Percentiles rank a stretch among this genome's conserved stretches.
phyloP scores from a whole-genome alignment of 108 stramenopile species.

The Conticribra weissflogii region DNA sequence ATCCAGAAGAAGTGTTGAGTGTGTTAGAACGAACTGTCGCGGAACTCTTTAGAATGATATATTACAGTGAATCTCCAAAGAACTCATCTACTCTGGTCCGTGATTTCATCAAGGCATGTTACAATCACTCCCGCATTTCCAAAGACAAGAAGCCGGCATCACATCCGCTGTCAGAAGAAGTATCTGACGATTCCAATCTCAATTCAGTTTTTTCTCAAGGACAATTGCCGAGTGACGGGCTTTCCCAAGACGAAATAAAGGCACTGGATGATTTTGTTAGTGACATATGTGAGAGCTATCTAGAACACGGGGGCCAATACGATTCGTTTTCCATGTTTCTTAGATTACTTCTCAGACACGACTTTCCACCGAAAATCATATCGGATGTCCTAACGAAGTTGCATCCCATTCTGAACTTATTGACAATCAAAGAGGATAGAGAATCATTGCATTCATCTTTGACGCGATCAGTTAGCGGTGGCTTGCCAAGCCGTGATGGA shows the following conservation, averaged over 20 bases:
- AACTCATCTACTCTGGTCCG: constrained; percentile 7
- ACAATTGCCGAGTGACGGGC: constrained; percentile 4
- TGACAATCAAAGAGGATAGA: constrained; percentile 58
- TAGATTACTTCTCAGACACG: constrained; percentile 64
- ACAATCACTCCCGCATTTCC: constrained; percentile 48
- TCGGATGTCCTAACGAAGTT: constrained; percentile 55
- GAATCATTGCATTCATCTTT: constrained; percentile 20
- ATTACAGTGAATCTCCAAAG: constrained; percentile 6
- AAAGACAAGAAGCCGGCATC: constrained; percentile 9
- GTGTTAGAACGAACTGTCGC: constrained; percentile 10
- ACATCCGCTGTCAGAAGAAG: constrained; percentile 31
- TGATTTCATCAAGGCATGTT: constrained; percentile 53
- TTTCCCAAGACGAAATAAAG: constrained; percentile 50
- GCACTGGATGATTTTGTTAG: constrained; percentile 75
- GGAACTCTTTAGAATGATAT: constrained; percentile 22
- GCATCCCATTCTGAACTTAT: constrained; percentile 64
- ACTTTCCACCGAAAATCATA: constrained; percentile 62
- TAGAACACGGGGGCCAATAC: constrained; percentile 86
- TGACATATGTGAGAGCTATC: constrained; percentile 72
- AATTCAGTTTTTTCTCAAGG: neutral
- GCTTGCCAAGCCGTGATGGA: constrained; percentile 36
- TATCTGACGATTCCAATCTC: constrained; percentile 16
- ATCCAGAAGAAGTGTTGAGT: constrained; percentile 63
- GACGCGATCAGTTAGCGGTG: constrained; percentile 30
- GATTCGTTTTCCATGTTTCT: constrained; percentile 65